Base-by-base conservation (phyloP, 306 rosid genomes). In the Ziziphus jujuba region DNA sequence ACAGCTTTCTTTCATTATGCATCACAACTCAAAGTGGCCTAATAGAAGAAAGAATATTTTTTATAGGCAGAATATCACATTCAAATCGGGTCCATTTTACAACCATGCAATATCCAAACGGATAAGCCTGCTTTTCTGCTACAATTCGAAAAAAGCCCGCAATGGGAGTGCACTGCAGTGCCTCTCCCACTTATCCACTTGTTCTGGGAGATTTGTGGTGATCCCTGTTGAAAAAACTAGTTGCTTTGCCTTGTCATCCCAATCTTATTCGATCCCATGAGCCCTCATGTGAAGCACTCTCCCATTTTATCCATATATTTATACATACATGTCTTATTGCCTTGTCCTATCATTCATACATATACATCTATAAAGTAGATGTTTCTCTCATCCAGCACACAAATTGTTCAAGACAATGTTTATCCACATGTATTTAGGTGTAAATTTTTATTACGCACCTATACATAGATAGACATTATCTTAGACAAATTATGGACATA, bases 101-200 rank as follows among this genome's bases (percentile, higher is more conserved):
- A 54, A 51, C 45, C 45, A 40, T 40, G 45, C 45, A 16, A 28
- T 3, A 58, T 23, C 22, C 63, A 62, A 56, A 56, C 6, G 5
- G 35, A 16, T 61, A 12, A n/a, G 52, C 47, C 17, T 14, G 17
- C 69, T 56, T 43, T 36, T 45, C 9, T 61, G 36, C 45, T 40
- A 12, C 45, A 8, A 40, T 40, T 40, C 45, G 12, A 40, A 40
- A 1, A 40, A 40, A 8, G 45, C 45, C 45, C 45, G 14, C 45
- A 60, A 52, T 62, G 61, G 35, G 68, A 69, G 84, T 78, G 83
- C 77, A 56, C 53, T 40, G 45, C 45, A 2, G 45, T 40, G 45
- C 2, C 45, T 40, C 20, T 66, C 74, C 91, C 85, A 86, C 83
- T 83, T 57, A 72, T 55, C 84, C 88, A 86, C 84, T 83, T 73